Percentiles rank a stretch among this genome's conserved stretches.
phyloP scores from a whole-genome alignment of 805 yeast genomes.

The Saccharomycopsis malanga region DNA sequence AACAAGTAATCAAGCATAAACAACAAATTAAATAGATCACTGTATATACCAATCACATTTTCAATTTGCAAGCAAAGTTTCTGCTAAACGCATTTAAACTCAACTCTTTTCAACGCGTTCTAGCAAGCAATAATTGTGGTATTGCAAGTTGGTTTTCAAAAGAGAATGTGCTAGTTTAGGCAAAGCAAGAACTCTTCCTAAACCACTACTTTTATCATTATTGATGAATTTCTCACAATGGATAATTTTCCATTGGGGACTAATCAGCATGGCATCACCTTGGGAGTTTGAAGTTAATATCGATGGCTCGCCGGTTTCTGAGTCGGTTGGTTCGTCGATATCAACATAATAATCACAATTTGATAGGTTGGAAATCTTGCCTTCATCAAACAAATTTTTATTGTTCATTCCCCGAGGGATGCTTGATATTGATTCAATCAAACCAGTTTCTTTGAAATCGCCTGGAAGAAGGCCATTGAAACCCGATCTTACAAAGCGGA shows the following conservation, averaged over 20 bases:
- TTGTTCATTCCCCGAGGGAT: slow-evolving; percentile 70
- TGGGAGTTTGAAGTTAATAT: background rate
- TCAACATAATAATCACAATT: slow-evolving; percentile 71
- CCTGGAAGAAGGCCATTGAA: slow-evolving; percentile 88
- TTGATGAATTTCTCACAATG: slow-evolving; percentile 46
- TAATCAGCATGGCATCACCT: slow-evolving; percentile 14
- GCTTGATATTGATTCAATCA: slow-evolving; percentile 34
- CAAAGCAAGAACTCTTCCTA: slow-evolving; percentile 48
- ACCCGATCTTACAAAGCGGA: slow-evolving; percentile 65
- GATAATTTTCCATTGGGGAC: slow-evolving; percentile 43
- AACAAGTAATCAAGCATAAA: too few relatives aligned
- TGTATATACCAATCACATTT: too few relatives aligned
- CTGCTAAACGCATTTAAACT: too few relatives aligned
- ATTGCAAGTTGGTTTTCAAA: slow-evolving; percentile 33
- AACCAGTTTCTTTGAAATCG: slow-evolving; percentile 52
- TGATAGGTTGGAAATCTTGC: slow-evolving; percentile 42
- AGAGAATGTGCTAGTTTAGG: slow-evolving; percentile 32
- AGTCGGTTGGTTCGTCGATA: slow-evolving; percentile 42
- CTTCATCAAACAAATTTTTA: slow-evolving; percentile 55
- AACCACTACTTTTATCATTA: slow-evolving; percentile 44
- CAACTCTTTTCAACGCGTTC: too few relatives aligned
- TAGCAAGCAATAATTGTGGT: slow-evolving; percentile 42
- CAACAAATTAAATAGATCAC: too few relatives aligned
- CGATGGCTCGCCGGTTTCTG: slow-evolving; percentile 35
- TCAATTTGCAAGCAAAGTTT: too few relatives aligned